Conservation (phyloP, 2,329 filamentous ascomycete genomes). For the Diaporthe citrichinensis region DNA sequence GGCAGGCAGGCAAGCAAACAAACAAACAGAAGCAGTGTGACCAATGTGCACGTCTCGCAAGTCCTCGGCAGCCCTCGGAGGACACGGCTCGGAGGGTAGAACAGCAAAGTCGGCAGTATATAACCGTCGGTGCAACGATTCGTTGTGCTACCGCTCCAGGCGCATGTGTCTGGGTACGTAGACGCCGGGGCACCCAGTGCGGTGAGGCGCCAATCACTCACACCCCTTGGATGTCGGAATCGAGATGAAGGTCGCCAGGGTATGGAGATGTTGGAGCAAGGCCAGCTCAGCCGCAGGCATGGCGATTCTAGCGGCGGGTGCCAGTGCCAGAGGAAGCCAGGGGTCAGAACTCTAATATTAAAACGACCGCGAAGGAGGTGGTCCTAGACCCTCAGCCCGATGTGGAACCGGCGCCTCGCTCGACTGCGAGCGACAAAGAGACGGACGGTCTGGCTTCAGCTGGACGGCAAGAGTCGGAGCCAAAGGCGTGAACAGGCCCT, state of each 20-base stretch:
- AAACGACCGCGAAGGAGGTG: constrained; percentile 14
- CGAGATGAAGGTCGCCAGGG: constrained; percentile 1
- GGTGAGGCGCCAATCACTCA: background rate
- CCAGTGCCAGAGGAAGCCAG: background rate
- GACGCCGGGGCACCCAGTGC: constrained; percentile 21
- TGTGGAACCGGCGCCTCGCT: background rate
- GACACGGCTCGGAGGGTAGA: background rate
- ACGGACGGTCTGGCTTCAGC: background rate
- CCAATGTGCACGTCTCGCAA: constrained; percentile 28
- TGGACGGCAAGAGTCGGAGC: background rate
- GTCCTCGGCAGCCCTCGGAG: background rate
- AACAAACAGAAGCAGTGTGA: constrained; percentile 10
- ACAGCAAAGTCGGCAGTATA: constrained; percentile 16
- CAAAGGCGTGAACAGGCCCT: background rate
- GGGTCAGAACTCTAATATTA: constrained; percentile 24
- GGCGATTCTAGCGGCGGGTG: constrained; percentile 12
- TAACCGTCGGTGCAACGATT: constrained; percentile 26
- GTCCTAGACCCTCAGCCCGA: background rate
- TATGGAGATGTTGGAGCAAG: constrained; percentile 19
- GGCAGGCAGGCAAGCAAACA: background rate
- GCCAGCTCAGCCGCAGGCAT: constrained; percentile 29
- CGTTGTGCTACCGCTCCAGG: constrained; percentile 35
- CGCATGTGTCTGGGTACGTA: constrained; percentile 24
- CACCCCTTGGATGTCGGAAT: background rate
- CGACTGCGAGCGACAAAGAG: constrained; percentile 16